Base-by-base conservation (phyloP, 495 filamentous ascomycete species). In the Xylaria nigripes region DNA sequence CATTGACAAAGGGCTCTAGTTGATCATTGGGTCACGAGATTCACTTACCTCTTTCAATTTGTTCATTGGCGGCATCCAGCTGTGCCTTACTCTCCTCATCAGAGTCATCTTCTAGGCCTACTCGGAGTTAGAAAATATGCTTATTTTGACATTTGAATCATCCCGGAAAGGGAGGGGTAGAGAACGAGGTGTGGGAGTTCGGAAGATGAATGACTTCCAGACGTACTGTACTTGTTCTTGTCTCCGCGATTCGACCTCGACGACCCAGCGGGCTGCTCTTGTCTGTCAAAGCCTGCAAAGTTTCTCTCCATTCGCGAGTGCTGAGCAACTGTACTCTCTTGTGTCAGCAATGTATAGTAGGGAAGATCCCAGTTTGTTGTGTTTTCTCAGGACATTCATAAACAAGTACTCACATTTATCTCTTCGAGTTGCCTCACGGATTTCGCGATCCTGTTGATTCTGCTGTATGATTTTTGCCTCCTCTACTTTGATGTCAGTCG, bases 331-430 rank as follows among this genome's bases (percentile, higher is more conserved):
- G 16, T 25, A 27, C 22, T 18, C 13, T 6, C 10, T 25, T 5
- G 1, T 41, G 51, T 48, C 16, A 54, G 42, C 22, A 22, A 36
- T 12, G 3, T 8, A 7, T 36, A 15, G 2, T 36, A 2, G 32
- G 2, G 13, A 12, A 36, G 32, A 44, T 44, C 13, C 16, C 18
- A 48, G 27, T 4, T 10, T 5, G 10, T 23, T 9, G 5, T 5
- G 10, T 23, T 9, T 3, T 36, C 19, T 19, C 24, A 10, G 22
- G 5, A 23, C 42, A 30, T 29, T 87, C 83, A 32, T 80, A 82
- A 62, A 90, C 85, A 10, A 82, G 84, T 13, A 12, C 66, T 87
- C 81, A 65, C 90, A 93, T 57, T 89, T 86, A 55, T 83, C 83
- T 44, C 72, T 69, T n/a, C 87, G 78, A 1, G 82, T 89, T 0